Evolutionary conservation across 2,329 filamentous ascomycete genomes (phyloP).

Genomic region (Mollisiaceae sp.): DNA sequence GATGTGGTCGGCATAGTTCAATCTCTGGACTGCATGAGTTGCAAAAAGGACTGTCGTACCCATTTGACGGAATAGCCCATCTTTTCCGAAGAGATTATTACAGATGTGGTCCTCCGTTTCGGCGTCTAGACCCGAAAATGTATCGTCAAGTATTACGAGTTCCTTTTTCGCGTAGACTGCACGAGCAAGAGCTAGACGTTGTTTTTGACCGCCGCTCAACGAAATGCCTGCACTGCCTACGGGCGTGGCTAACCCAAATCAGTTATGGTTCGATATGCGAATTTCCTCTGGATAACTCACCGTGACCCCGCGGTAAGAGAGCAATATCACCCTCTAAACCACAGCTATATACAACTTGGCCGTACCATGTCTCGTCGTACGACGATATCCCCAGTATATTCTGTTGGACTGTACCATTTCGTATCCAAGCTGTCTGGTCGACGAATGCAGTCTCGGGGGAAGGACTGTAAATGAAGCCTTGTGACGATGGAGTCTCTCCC

Average conservation of each 20-base stretch:
- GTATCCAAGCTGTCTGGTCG: constrained; percentile 52
- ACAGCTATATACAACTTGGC: constrained; percentile 67
- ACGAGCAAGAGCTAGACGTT: constrained; percentile 63
- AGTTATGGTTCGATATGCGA: not conserved
- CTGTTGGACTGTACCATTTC: constrained; percentile 48
- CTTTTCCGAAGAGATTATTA: constrained; percentile 29
- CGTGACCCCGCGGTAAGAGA: constrained; percentile 66
- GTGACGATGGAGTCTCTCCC: constrained; percentile 35
- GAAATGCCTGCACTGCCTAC: constrained; percentile 43
- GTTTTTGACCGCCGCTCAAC: constrained; percentile 41
- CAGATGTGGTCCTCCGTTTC: constrained; percentile 38
- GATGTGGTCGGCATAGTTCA: constrained; percentile 48
- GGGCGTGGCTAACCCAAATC: constrained; percentile 27
- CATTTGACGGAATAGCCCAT: constrained; percentile 32
- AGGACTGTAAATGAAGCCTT: constrained; percentile 36
- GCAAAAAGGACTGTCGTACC: constrained; percentile 46
- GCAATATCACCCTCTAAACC: constrained; percentile 64
- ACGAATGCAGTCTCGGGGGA: constrained; percentile 46
- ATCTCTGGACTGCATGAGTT: constrained; percentile 42
- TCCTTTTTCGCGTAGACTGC: constrained; percentile 46
- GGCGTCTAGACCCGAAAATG: constrained; percentile 40
- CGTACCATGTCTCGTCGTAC: constrained; percentile 63
- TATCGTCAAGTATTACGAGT: constrained; percentile 40
- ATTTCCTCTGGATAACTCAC: constrained; percentile 57
- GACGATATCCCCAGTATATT: constrained; percentile 47